Base-by-base conservation (phyloP, 176 grass and related monocot species). In the Tillandsia leiboldiana region DNA sequence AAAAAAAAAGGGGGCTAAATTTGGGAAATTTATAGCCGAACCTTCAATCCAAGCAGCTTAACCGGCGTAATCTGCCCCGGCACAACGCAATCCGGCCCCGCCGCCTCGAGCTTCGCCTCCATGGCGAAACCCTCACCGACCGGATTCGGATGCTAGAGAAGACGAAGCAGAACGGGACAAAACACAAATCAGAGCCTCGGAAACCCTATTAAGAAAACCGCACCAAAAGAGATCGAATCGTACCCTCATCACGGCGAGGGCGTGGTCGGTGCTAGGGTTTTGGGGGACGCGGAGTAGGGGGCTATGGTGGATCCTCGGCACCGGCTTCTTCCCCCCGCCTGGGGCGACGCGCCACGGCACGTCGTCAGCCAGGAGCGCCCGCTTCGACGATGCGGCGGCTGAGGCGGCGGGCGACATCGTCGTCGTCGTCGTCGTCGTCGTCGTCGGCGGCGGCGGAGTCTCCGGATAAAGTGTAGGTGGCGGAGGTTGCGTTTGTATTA, bases 221-320 rank as follows among this genome's bases (percentile, higher is more conserved):
- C 2, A 9, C 52, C 67, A n/a, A 56, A 1, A 75, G n/a, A 49
- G 27, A 5, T 51, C 5, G 9, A 3, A 24, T 10, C 24, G 68
- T 66, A 90, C 94, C 94, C 87, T 99, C 94, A 99, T 99, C 72
- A 99, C 75, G 73, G 90, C 82, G 73, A 99, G 73, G 67, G 94
- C 89, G 80, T 99, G 88, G 13, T 65, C 57, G 72, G 84, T 78
- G 26, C 65, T 81, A 69, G 91, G 74, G 67, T 88, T 91, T 50
- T 83, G 84, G 5, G 78, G 69, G 24, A 99, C 82, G 24, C 82
- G 75, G 14, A 99, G 94, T 51, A 93, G 66, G 27, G 94, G 87
- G 24, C 75, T 84, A 26, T 86, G 82, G 82, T 99, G 87, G 75
- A 99, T 90, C 75, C 84, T 82, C 28, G 89, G 94, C 76, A 97